Evolutionary conservation across 2,329 filamentous ascomycete genomes (phyloP).

Genomic region (Cryphonectria naterciae): DNA sequence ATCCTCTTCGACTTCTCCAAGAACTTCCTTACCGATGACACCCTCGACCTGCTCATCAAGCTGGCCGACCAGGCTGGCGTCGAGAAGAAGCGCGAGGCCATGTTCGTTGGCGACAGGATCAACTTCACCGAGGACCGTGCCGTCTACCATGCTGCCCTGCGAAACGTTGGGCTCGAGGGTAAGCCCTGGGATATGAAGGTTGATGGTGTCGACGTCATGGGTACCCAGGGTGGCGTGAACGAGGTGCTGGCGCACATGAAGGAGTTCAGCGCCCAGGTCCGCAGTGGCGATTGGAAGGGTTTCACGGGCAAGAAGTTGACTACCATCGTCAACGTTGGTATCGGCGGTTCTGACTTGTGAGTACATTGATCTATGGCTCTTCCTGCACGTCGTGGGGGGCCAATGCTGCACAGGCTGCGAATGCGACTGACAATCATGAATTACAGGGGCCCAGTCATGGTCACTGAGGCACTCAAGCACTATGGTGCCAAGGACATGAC

Average conservation of each 20-base stretch:
- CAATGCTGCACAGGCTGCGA: not conserved
- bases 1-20: slow-evolving; percentile 99
- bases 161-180: slow-evolving; percentile 71
- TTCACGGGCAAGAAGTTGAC: slow-evolving; percentile 97
- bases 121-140: slow-evolving; percentile 98
- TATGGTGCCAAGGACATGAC: slow-evolving; percentile 86
- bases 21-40: slow-evolving; percentile 96
- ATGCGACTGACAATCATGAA: slow-evolving; percentile 34
- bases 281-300: slow-evolving; percentile 95
- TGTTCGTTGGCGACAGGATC: slow-evolving; percentile 98
- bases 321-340: slow-evolving; percentile 96
- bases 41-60: slow-evolving; percentile 81
- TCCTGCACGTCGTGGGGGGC: not conserved
- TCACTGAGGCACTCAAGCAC: slow-evolving; percentile 94
- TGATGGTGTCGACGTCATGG: slow-evolving; percentile 90
- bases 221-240: slow-evolving; percentile 85
- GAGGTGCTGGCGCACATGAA: slow-evolving; percentile 95
- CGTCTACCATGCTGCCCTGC: slow-evolving; percentile 92
- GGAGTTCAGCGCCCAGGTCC: slow-evolving; percentile 93
- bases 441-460: slow-evolving; percentile 91
- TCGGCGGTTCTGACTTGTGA: slow-evolving; percentile 97
- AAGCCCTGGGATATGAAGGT: slow-evolving; percentile 75
- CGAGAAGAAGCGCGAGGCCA: slow-evolving; percentile 92
- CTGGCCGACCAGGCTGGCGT: slow-evolving; percentile 89
- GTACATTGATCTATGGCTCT: slow-evolving; percentile 41